Base-by-base conservation (phyloP, 73 alveolate species). In the Paramecium primaurelia region DNA sequence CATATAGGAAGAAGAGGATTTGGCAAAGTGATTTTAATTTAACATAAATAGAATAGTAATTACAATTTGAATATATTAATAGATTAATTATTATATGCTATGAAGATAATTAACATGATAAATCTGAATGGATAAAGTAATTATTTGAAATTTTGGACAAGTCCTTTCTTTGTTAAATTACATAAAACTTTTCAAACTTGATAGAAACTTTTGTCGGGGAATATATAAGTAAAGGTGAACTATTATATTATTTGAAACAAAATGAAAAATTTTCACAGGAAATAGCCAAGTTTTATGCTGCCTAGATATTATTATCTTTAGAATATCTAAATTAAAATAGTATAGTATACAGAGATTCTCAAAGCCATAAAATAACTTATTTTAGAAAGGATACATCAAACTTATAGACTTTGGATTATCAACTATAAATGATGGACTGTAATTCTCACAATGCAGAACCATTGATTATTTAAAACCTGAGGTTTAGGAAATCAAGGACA, bases 141-240 rank as follows among this genome's bases (percentile, higher is more conserved):
- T 97, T 98, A 7, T 96, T 98, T 77, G 94, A 97, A 42, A 94
- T 96, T 77, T 88, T 95, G 77, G 94, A 95, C 69, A 98, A 98
- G 97, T 69, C 99, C 99, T n/a, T 98, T 98, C 88, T 96, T 98
- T 71, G 99, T 97, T 8, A 95, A 95, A 84, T 95, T 98, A 73
- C 95, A 95, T 85, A 95, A 94, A 54, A 99, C 99, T 20, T 98
- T 98, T 93, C 97, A 98, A 94, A 97, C 99, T 4, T 83, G 95
- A 12, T 92, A 96, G 36, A 98, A 97, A 92, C 90, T 98, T 26
- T 98, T 58, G 95, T 98, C 20, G 96, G 97, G 18, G 99, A 97
- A 86, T 96, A 96, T 87, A 95, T 98, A 71, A 96, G 98, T 8
- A 95, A 97, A 49, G 99, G 99, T 4, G 98, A 96, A 59, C 93